phyloP scores from a whole-genome alignment of 1,139 yeast species.

The Lodderomyces margitis region DNA sequence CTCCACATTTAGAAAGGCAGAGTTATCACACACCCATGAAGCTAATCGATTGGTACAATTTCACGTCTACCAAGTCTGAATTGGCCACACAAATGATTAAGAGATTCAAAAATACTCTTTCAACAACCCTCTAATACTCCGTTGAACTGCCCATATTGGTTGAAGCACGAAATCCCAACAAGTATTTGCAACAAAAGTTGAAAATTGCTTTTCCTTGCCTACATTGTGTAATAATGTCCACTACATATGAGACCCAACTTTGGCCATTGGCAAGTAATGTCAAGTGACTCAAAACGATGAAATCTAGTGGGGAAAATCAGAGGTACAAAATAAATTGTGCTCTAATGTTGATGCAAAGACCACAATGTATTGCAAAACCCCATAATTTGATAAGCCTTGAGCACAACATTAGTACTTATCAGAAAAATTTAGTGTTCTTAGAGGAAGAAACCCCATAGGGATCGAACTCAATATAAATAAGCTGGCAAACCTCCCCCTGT shows the following conservation, averaged over 20 bases:
- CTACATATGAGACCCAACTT: background rate
- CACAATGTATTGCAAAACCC: no score
- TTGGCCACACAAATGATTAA: background rate
- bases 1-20: constrained; percentile 1
- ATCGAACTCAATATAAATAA: no score
- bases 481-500: background rate
- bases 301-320: background rate
- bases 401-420: no score
- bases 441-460: no score
- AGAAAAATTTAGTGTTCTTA: no score
- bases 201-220: background rate
- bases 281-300: background rate
- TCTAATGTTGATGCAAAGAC: background rate
- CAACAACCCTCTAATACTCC: no score
- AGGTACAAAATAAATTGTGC: background rate
- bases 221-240: background rate
- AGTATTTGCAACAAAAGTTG: background rate
- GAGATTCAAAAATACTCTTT: no score
- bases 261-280: background rate
- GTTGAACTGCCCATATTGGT: no score
- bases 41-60: no score
- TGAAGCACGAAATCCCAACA: background rate
- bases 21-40: no score
- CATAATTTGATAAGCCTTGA: background rate
- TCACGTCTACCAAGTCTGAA: background rate